Base-by-base conservation (phyloP, 192 early-diverging fungal genomes). In the Mortierella alpina region DNA sequence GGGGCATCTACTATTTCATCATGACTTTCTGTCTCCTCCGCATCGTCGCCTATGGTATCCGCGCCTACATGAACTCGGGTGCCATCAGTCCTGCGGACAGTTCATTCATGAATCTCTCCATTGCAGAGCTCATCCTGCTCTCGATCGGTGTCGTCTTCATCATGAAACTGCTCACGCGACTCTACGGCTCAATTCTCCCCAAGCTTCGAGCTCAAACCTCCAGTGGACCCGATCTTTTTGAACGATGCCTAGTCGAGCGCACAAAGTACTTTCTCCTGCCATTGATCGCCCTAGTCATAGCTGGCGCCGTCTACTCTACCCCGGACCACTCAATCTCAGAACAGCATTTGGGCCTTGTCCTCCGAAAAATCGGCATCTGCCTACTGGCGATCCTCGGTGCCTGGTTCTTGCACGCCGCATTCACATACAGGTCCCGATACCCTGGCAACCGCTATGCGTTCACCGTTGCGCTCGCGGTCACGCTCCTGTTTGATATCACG, bases 1-100 rank as follows among this genome's bases (percentile, higher is more conserved):
- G 68, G 75, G 52, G 68, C 48, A 39, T 57, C 50, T 78, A 78
- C 51, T 58, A 53, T 50, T 70, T 70, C 56, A 44, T 63, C 51
- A 0, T 53, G 5, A 41, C 70, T 42, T 70, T 78, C 51, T 78
- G 68, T 45, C 20, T 44, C n/a, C 53, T 78, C 44, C 75, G 75
- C 47, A 20, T 78, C 49, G 62, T 22, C 18, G 75, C 61, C 31
- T 78, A 70, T 41, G 17, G 17, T 6, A 60, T 70, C 47, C 55
- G 68, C 39, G 56, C 68, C 39, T 59, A 70, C 17, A 14, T 70
- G 23, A 58, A 70, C 42, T 20, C 46, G 4, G 40, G 49, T 8
- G 46, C 57, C 2, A 51, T 49, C 23, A 2, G 0, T 4, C 8
- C 45, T 23, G 17, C 64, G 4, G 46, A 23, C 23, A 17, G 15